phyloP scores from a whole-genome alignment of 1,284 basidiomycete species.

The Wallemia hederae region DNA sequence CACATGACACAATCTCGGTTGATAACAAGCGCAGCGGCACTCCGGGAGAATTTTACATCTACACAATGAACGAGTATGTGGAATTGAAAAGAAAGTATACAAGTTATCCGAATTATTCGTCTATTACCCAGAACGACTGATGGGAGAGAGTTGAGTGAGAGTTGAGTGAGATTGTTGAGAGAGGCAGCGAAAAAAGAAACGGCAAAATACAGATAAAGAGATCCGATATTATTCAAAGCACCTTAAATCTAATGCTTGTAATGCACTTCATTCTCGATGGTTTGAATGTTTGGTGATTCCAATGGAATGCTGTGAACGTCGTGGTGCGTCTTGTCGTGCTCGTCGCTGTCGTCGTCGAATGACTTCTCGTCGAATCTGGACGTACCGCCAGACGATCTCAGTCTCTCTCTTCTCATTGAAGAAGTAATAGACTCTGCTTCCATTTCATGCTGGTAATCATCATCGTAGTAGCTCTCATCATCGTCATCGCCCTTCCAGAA shows the following conservation, averaged over 20 bases:
- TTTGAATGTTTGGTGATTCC: neutral
- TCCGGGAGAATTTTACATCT: neutral
- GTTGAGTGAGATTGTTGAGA: neutral
- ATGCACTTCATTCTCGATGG: neutral
- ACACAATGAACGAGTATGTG: neutral
- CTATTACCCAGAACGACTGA: too few species aligned
- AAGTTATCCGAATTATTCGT: neutral
- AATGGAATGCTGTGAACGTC: neutral
- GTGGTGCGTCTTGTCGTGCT: neutral
- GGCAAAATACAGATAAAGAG: neutral
- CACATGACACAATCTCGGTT: neutral
- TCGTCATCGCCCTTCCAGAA: slow-evolving; percentile 1
- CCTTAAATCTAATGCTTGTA: neutral
- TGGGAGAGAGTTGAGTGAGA: too few species aligned
- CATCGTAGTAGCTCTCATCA: neutral
- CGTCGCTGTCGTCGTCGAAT: neutral
- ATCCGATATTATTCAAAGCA: neutral
- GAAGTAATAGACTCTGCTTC: neutral
- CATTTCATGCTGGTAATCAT: neutral
- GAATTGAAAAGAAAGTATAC: neutral
- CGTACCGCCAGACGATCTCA: neutral
- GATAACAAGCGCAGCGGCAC: neutral
- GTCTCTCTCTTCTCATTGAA: neutral
- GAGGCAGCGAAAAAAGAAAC: neutral
- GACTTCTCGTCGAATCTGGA: neutral